Evolutionary conservation across 257 asterid species (phyloP).

Genomic region (Capsicum chinense): DNA sequence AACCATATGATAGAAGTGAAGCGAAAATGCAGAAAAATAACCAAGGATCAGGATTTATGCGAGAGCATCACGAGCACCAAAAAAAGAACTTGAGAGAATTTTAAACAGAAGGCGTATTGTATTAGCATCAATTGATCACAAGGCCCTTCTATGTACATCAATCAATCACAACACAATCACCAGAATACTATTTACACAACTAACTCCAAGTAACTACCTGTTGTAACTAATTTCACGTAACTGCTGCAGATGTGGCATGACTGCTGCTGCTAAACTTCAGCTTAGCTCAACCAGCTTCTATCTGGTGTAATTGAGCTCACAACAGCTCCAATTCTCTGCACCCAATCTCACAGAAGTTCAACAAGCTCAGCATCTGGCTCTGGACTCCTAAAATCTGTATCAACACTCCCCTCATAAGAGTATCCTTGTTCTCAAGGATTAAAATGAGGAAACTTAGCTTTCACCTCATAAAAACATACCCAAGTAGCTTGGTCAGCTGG

Average conservation of each 20-base stretch:
- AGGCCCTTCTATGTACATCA: background rate
- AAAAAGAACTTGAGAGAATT: background rate
- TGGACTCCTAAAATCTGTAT: too few species aligned
- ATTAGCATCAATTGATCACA: background rate
- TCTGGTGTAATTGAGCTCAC: too few species aligned
- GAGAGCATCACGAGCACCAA: background rate
- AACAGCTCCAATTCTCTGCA: background rate
- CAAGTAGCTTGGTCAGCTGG: too few species aligned
- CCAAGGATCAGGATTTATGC: background rate
- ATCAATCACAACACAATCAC: background rate
- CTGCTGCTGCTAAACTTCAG: background rate
- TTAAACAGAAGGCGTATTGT: constrained; percentile 9
- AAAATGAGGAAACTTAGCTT: too few species aligned
- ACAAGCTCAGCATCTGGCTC: background rate
- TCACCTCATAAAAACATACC: too few species aligned
- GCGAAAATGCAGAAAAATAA: background rate
- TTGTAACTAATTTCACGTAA: background rate
- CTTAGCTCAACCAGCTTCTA: background rate
- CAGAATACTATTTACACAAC: background rate
- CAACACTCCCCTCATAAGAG: too few species aligned
- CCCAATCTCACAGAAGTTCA: background rate
- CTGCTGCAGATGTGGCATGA: background rate
- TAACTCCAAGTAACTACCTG: background rate
- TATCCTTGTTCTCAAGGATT: too few species aligned
- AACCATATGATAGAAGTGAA: constrained; percentile 16